Evolutionary conservation across 2,329 filamentous ascomycete species (phyloP), one percentile per base, ranked within the genome.

Genomic region (Aspergillus sp.): DNA sequence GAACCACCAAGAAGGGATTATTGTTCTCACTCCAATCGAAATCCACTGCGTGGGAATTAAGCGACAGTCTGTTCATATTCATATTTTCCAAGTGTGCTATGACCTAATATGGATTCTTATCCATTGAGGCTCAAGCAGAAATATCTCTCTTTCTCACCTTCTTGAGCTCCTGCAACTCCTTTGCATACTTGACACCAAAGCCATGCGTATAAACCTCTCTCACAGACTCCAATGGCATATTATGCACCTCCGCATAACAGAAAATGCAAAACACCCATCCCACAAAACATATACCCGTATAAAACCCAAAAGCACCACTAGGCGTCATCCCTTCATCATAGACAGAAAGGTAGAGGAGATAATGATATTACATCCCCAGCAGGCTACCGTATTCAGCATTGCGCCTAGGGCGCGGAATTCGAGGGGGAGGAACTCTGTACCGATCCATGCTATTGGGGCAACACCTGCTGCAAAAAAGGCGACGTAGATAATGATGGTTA

Each of bases 241-340:
- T 75, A 50, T 77, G 76, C 2, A 76, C 74, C 48, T 79, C 74
- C 0, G 75, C 75, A 50, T 77, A 78, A 50, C 64, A 76, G 60
- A 76, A 71, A 42, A 70, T 67, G 26, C 77, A 66, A 43, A 71
- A 64, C 5, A 74, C 33, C 62, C 68, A 73, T 6, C 73, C 74
- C 31, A 72, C 50, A 44, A 73, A 65, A 49, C 72, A 77, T 26
- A 76, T 72, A 0, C 61, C 70, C 1, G 72, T 68, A 44, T 76
- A 77, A 53, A 77, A 76, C 4, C 71, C 73, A 46, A 77, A 77
- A 0, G 73, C 68, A 1, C 74, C 74, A 5, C 63, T 70, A 0
- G 74, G 72, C 0, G 73, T 75, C 65, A 71, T 12, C 56, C 61
- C 49, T 76, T 66, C 72, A 76, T 77, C 66, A 67, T 67, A 19